Evolutionary conservation across 2,329 filamentous ascomycete species (phyloP), one percentile per base, ranked within the genome.

Genomic region (Cladosporium sp.): DNA sequence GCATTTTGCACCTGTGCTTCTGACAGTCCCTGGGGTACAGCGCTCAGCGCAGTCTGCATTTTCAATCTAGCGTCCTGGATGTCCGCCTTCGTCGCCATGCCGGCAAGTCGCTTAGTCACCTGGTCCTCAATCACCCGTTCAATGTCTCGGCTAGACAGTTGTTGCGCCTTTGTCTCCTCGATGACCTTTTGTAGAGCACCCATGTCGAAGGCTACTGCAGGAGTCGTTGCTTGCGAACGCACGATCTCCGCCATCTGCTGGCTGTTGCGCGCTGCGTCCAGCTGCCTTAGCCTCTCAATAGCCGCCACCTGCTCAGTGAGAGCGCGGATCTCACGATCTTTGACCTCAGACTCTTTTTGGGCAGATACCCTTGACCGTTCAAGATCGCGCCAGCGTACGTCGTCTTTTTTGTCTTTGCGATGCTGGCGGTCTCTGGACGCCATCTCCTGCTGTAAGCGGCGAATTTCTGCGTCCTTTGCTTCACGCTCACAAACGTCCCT

Each of bases 51-150:
- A n/a, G 46, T 52, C 16, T 56, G 45, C 51, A 58, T 48, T n/a
- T 43, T 32, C 34, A 34, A 22, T 41, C 44, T 41, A 10, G 54
- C 46, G 6, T 42, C 43, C 14, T 49, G 43, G 5, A 58, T 48
- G n/a, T 58, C 56, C 16, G 49, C 49, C n/a, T 46, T 46, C n/a
- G 52, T 40, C 8, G 49, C 56, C 18, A 58, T 31, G 11, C 56
- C 56, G 2, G n/a, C 9, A 3, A 58, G 55, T 7, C 53, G 52
- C 16, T 49, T 43, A 14, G 11, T 37, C 28, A 57, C 38, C 7
- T 48, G 44, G 2, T 56, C 49, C 22, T 56, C 43, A 7, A 58
- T 51, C n/a, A 56, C 45, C 4, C 33, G 41, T 8, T 52, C 42
- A 18, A 57, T 44, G 37, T 58, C 56, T 45, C 16, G 33, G 11